phyloP scores from a whole-genome alignment of 176 grass and related monocot species.

The Musa troglodytarum region DNA sequence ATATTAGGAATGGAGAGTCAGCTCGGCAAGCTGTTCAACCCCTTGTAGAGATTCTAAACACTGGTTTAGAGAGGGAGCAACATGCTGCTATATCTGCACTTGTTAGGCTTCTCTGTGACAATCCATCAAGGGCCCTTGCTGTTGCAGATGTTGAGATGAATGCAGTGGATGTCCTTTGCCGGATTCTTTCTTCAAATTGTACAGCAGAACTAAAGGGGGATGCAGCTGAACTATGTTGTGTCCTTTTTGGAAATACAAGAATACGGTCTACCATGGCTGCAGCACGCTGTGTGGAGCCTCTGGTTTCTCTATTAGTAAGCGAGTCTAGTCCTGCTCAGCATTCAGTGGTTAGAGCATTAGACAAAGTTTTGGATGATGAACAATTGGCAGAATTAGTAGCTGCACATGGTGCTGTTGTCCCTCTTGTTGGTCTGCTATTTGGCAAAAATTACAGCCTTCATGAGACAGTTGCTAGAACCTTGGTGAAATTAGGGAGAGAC shows the following conservation, averaged over 20 bases:
- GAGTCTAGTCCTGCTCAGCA: constrained; percentile 85
- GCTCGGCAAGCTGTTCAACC: constrained; percentile 89
- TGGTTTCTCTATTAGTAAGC: constrained; percentile 77
- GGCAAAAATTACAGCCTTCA: constrained; percentile 90
- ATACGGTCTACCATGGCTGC: constrained; percentile 95
- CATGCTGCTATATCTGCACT: constrained; percentile 98
- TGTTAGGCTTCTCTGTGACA: constrained; percentile 83
- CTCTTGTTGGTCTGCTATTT: constrained; percentile 94
- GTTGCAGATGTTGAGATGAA: constrained; percentile 99
- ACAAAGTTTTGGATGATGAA: constrained; percentile 94
- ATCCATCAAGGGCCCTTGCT: constrained; percentile 91
- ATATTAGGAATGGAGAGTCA: constrained; percentile 91
- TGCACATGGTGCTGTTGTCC: constrained; percentile 85
- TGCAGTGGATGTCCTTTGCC: constrained; percentile 92
- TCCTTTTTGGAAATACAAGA: constrained; percentile 94
- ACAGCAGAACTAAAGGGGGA: constrained; percentile 90
- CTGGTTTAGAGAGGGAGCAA: constrained; percentile 94
- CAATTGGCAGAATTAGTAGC: constrained; percentile 92
- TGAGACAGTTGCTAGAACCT: constrained; percentile 82
- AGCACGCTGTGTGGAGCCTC: constrained; percentile 87
- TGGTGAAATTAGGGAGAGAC: constrained; percentile 98
- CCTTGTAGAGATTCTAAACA: constrained; percentile 96
- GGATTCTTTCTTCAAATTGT: constrained; percentile 85
- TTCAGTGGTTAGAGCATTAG: constrained; percentile 93
- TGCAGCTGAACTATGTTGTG: constrained; percentile 88